Conservation (phyloP, 140 eudicot genomes). For the Erigeron philadelphicus region DNA sequence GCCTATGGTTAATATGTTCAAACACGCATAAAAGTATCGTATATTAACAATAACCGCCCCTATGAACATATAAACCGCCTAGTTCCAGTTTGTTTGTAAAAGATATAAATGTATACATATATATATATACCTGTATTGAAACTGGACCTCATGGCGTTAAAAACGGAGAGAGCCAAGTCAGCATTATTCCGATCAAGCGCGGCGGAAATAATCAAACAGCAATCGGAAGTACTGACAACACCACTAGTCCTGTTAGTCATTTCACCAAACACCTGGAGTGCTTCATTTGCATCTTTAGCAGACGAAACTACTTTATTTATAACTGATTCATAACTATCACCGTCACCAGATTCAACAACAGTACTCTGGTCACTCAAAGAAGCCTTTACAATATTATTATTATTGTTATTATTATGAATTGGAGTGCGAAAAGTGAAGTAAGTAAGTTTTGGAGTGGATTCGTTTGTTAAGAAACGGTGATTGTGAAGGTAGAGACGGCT, state of each 20-base stretch:
- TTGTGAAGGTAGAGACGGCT: constrained; percentile 27
- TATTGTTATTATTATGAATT: neutral
- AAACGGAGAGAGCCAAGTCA: constrained; percentile 71
- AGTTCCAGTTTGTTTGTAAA: too few species aligned
- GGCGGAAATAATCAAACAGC: constrained; percentile 55
- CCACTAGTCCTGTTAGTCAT: constrained; percentile 45
- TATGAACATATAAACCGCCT: too few species aligned
- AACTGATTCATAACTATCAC: constrained; percentile 37
- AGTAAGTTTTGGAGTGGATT: constrained; percentile 19
- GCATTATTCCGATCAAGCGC: constrained; percentile 74
- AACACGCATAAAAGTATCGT: too few species aligned
- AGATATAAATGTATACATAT: too few species aligned
- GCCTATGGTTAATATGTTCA: too few species aligned
- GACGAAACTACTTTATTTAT: constrained; percentile 42
- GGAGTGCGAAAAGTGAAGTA: constrained; percentile 18
- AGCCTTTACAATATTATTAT: constrained; percentile 24
- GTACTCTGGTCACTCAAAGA: constrained; percentile 35
- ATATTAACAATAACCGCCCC: too few species aligned
- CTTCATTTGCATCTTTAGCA: constrained; percentile 62
- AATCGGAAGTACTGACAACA: constrained; percentile 51
- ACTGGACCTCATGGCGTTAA: constrained; percentile 83
- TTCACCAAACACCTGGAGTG: constrained; percentile 52
- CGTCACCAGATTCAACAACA: constrained; percentile 29
- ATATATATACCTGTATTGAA: constrained; percentile 51
- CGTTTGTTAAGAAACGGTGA: neutral